Evolutionary conservation across 2,329 filamentous ascomycete species (phyloP), one percentile per base, ranked within the genome.

Genomic region (Laburnicola sp.): DNA sequence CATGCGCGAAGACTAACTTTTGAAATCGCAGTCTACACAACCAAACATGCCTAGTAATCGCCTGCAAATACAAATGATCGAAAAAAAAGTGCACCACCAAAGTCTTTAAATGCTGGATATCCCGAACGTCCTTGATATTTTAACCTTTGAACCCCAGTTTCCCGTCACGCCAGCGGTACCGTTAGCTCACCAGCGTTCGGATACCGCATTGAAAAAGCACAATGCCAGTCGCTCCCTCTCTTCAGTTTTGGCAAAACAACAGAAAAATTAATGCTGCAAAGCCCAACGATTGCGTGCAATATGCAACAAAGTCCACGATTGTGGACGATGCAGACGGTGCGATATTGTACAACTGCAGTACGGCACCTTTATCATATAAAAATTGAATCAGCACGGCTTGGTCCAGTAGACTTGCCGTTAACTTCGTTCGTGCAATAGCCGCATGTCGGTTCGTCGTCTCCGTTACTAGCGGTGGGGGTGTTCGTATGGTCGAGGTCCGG

Each of bases 401-500:
- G 16, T 30, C 8, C 6, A 10, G 22, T 11, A 31, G 16, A 16
- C 37, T 45, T 37, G 28, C 34, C 8, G 25, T n/a, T 30, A 30
- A 26, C 34, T 30, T 23, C 34, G n/a, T 45, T 28, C 16, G 6
- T 21, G 30, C 23, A 37, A 30, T 21, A n/a, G 8, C 26, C 25
- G 30, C 6, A 23, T 26, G 34, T 45, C 34, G 34, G 28, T 25
- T 35, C 25, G 34, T 22, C n/a, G 43, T 23, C 10, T 45, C 30
- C 23, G 43, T 36, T n/a, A 16, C 43, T 59, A 71, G 46, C 69
- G 69, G 51, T 71, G 68, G 25, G 64, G 55, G 45, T 71, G 70
- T 48, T 73, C 69, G 41, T 73, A 74, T 7, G 66, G 62, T 23
- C 69, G 64, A 37, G 66, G 64, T 22, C 68, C 68, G 34, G 65